A percentile compares a stretch with the other conserved stretches of the same genome.
Conservation (phyloP, 352 stramenopile species). For the Phytopythium vexans region DNA sequence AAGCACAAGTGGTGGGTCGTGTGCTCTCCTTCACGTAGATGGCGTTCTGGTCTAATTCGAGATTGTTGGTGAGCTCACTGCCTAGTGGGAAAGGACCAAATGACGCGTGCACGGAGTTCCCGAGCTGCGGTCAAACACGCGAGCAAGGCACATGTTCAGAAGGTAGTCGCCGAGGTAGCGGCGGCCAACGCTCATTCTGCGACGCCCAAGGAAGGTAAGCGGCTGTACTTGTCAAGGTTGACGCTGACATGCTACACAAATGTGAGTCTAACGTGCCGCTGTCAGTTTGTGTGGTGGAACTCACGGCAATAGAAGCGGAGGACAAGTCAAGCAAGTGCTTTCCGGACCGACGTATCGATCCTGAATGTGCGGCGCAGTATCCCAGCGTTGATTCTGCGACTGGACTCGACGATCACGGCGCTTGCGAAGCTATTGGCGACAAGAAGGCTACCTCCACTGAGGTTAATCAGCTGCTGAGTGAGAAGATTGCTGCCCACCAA, state of each 20-base stretch:
- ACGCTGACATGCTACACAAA: constrained; percentile 22
- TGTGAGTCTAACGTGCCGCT: constrained; percentile 51
- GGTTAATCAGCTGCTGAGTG: constrained; percentile 59
- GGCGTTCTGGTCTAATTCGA: too few species aligned
- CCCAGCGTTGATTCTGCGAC: constrained; percentile 66
- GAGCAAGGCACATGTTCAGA: too few species aligned
- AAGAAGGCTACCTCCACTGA: constrained; percentile 49
- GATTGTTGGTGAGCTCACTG: too few species aligned
- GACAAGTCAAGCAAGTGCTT: constrained; percentile 78
- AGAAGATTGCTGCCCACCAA: constrained; percentile 53
- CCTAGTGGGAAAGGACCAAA: too few species aligned
- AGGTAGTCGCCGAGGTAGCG: too few species aligned
- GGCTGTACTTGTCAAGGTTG: too few species aligned
- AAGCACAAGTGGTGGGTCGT: too few species aligned
- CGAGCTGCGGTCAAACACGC: too few species aligned
- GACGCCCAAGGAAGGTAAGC: too few species aligned
- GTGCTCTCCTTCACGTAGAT: too few species aligned
- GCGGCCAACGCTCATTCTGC: too few species aligned
- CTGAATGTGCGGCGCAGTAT: constrained; percentile 52
- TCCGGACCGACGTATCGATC: constrained; percentile 53
- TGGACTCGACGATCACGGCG: constrained; percentile 66
- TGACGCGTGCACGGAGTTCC: too few species aligned
- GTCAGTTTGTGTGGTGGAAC: constrained; percentile 58
- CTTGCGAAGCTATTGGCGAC: constrained; percentile 64
- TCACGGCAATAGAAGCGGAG: constrained; percentile 66